Base-by-base conservation (phyloP, 345 rosid species). In the Cochlearia excelsa region DNA sequence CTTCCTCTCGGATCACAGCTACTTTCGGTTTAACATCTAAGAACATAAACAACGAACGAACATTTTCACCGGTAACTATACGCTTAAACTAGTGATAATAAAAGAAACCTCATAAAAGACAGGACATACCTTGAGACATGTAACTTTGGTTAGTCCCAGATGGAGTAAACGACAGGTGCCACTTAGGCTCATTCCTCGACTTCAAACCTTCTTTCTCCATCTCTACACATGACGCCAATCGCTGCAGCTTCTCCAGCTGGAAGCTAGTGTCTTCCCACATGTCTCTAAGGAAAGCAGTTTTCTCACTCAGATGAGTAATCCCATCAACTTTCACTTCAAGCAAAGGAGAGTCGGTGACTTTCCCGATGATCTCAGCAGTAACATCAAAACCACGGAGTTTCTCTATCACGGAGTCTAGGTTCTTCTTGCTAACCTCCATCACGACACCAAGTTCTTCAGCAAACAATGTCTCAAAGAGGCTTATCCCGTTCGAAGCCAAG, bases 181-280 rank as follows among this genome's bases (percentile, higher is more conserved):
- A 88, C 8, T 66, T 73, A 70, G 96, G 98, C 50, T 79, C 86
- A 33, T 61, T 78, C 77, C 98, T 78, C 28, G 29, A 68, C 67
- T 88, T 88, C 75, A 92, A 69, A 31, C 96, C 93, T 75, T 86
- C 93, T 74, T 79, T 86, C 85, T 92, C 98, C 54, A 67, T 61
- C 53, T 83, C 95, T 53, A 88, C 93, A 59, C 98, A 92, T 8
- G 90, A 78, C 57, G 82, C 87, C 52, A 92, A 52, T 29, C 96
- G 75, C 70, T 92, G 98, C 47, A 81, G 72, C 76, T 83, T 86
- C 33, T 88, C 96, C 27, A 90, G 75, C 57, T 80, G 82, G 67
- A 92, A 92, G 70, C 98, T 86, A 56, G 95, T 88, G 48, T 86
- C 97, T 71, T 92, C 96, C 96, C 96, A 88, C 83, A 83, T 73